These are phyloP conservation scores for Mycena olivaceomarginata DNA, from an alignment of 768 basidiomycete genomes.

Conservation along the genomic window DNA sequence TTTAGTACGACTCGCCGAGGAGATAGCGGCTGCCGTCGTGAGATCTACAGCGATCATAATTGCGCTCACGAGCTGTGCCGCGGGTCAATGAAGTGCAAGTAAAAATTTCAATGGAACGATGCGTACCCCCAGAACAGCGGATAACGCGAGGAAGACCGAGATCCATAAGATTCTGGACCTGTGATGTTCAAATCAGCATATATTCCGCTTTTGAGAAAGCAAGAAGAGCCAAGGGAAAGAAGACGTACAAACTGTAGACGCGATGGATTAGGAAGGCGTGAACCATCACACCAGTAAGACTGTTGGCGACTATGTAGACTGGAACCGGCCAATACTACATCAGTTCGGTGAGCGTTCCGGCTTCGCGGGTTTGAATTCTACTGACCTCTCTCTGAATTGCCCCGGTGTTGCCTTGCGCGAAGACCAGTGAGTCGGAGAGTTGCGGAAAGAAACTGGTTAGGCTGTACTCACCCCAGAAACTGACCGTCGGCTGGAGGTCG, in stretches of 20 bases:
- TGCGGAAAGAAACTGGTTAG: not conserved
- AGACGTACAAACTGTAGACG: constrained; percentile 9
- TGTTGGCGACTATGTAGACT: not conserved
- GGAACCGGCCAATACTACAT: constrained; percentile 4
- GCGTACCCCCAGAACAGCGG: not conserved
- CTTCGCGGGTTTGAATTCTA: too few relatives aligned
- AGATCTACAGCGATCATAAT: not conserved
- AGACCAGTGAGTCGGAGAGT: too few relatives aligned
- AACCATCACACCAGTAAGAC: constrained; percentile 4
- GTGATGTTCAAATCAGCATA: not conserved
- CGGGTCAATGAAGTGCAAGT: not conserved
- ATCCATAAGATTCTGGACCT: not conserved
- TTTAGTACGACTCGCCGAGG: not conserved
- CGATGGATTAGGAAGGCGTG: constrained; percentile 1
- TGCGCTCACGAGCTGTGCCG: not conserved
- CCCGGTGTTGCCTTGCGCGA: not conserved
- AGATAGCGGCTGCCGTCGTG: not conserved
- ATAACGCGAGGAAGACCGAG: not conserved
- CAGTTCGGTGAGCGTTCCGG: too few relatives aligned
- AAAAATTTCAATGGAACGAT: too few relatives aligned
- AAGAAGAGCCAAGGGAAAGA: not conserved
- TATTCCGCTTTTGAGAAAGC: too few relatives aligned
- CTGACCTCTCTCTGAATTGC: not conserved
- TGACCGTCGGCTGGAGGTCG: not conserved
- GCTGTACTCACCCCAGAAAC: constrained; percentile 8